These are phyloP conservation scores for Sphaerulina vaccinii DNA, from an alignment of 2,329 filamentous ascomycete genomes.

Conservation along the genomic window DNA sequence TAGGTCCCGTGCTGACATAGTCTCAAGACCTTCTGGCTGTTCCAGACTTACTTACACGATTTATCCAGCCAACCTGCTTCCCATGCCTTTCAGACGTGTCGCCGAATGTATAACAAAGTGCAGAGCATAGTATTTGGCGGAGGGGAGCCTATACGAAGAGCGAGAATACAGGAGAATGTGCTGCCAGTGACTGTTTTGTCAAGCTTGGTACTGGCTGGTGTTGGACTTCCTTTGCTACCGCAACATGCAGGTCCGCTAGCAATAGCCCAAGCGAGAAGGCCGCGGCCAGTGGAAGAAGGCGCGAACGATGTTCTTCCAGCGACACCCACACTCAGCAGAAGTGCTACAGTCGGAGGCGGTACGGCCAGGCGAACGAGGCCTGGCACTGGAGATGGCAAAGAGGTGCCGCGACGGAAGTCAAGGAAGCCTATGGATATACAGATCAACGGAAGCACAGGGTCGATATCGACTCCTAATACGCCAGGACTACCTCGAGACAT, in stretches of 20 bases:
- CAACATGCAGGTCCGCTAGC: constrained; percentile 76
- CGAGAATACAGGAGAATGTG: constrained; percentile 79
- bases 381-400: constrained; percentile 29
- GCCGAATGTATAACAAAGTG: constrained; percentile 82
- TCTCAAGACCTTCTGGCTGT: constrained; percentile 79
- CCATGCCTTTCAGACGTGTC: constrained; percentile 76
- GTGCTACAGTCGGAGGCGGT: constrained; percentile 63
- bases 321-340: constrained; percentile 60
- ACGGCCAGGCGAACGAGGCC: constrained; percentile 46
- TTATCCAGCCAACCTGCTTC: constrained; percentile 72
- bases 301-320: constrained; percentile 58
- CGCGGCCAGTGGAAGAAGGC: constrained; percentile 61
- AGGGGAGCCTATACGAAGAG: constrained; percentile 64
- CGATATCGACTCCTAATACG: constrained; percentile 22
- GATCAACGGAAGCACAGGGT: constrained; percentile 19
- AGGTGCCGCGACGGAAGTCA: constrained; percentile 33
- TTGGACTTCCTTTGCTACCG: constrained; percentile 73
- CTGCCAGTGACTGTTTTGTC: constrained; percentile 77
- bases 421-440: constrained; percentile 37
- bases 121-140: constrained; percentile 83
- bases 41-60: constrained; percentile 84
- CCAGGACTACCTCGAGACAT: constrained; percentile 13
- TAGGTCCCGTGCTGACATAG: constrained; percentile 20
- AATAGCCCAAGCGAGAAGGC: constrained; percentile 76
- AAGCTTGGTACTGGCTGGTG: constrained; percentile 74